Conservation (phyloP, 1,284 basidiomycete genomes). For the Apiotrichum brassicae region DNA sequence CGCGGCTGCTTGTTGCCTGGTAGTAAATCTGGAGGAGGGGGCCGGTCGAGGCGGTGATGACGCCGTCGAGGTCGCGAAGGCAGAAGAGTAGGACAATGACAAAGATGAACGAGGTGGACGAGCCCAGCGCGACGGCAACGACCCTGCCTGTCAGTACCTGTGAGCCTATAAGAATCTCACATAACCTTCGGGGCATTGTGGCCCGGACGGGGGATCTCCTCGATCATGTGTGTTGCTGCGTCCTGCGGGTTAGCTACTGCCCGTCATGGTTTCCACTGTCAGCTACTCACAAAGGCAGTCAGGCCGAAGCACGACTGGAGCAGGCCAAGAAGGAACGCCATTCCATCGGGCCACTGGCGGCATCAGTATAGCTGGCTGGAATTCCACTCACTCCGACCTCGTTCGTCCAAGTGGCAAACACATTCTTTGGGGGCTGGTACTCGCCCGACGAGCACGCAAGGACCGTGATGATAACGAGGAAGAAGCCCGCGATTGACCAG, state of each 20-base stretch:
- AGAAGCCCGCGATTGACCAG: slow-evolving; percentile 41
- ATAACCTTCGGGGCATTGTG: slow-evolving; percentile 19
- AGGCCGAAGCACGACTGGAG: slow-evolving; percentile 46
- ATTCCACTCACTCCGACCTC: slow-evolving; percentile 32
- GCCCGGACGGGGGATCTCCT: slow-evolving; percentile 23
- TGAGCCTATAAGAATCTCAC: not conserved
- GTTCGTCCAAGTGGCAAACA: slow-evolving; percentile 46
- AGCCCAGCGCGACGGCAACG: slow-evolving; percentile 58
- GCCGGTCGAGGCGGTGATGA: slow-evolving; percentile 56
- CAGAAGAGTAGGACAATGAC: slow-evolving; percentile 62
- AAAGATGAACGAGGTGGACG: slow-evolving; percentile 55
- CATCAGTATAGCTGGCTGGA: not conserved
- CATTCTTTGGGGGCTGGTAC: slow-evolving; percentile 42
- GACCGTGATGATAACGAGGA: slow-evolving; percentile 42
- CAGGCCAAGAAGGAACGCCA: slow-evolving; percentile 47
- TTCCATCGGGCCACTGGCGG: slow-evolving; percentile 43
- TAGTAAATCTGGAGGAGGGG: slow-evolving; percentile 62
- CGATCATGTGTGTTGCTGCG: slow-evolving; percentile 25
- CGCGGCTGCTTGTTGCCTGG: slow-evolving; percentile 55
- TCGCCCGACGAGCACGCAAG: slow-evolving; percentile 35
- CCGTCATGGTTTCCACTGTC: no score
- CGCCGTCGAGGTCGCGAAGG: slow-evolving; percentile 53
- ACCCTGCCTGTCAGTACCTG: slow-evolving; percentile 18
- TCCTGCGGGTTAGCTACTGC: slow-evolving; percentile 7
- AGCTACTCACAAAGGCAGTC: slow-evolving; percentile 26